Base-by-base conservation (phyloP, 495 filamentous ascomycete genomes). In the Tuber microsphaerosporum region DNA sequence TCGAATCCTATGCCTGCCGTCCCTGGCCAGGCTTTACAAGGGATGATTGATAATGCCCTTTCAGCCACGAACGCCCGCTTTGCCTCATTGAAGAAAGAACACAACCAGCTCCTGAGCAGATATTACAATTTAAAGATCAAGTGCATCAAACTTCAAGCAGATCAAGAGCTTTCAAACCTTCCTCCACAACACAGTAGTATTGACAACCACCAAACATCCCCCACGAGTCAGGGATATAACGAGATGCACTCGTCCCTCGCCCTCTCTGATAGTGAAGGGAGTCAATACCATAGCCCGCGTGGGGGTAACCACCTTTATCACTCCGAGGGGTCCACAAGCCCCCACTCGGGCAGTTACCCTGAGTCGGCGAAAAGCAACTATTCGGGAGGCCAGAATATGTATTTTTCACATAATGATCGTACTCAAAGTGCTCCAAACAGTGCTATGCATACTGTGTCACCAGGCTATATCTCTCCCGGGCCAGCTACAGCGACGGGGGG, bases 21-120 rank as follows among this genome's bases (percentile, higher is more conserved):
- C 42, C 76, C 73, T 81, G 77, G 34, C 80, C 75, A 84, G 20
- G 83, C 79, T 34, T 82, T 85, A 16, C 86, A 87, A 72, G 80
- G 80, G 39, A 85, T 88, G 82, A 81, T 89, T 19, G 87, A 89
- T 71, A 83, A 76, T 20, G 87, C 87, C 22, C 78, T 88, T 68
- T 82, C 84, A 65, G 83, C 83, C 31, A 84, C 82, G 51, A 84
- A 86, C 46, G 78, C 82, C 22, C 85, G 86, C 44, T 79, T 88
- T 65, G 76, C 80, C 6, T 84, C 87, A 51, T 74, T 89, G 26
- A 85, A 87, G 72, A 86, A 85, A 74, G 81, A 82, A 2, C 83
- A 86, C 74, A 79, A 80, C 46, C 80, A 81, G 34, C 81, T 86
- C 16, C 77, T 85, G 26, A 72, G 78, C n/a, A 81, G 81, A 45